These are phyloP conservation scores for Trichoderma guizhouense DNA, from an alignment of 2,329 filamentous ascomycete species.

Conservation along the genomic window DNA sequence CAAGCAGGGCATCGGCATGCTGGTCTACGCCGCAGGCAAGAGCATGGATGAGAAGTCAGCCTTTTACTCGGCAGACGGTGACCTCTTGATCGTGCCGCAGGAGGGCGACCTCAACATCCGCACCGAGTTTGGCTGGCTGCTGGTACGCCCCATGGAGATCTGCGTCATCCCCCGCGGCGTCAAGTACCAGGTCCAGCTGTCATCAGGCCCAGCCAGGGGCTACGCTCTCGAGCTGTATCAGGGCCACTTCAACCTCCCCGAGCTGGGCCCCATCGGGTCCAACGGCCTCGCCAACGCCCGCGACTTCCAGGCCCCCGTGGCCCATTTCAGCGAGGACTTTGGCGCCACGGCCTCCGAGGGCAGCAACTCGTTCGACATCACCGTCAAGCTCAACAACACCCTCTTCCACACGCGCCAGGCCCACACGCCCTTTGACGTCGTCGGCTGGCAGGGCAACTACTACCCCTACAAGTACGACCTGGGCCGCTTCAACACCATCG, in stretches of 20 bases:
- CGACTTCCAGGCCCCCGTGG: slow-evolving; percentile 72
- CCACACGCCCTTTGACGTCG: slow-evolving; percentile 75
- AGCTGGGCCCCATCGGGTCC: slow-evolving; percentile 70
- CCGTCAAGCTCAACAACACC: slow-evolving; percentile 62
- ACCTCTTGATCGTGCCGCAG: slow-evolving; percentile 73
- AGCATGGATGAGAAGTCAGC: slow-evolving; percentile 72
- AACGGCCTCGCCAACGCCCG: slow-evolving; percentile 71
- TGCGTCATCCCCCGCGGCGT: slow-evolving; percentile 72
- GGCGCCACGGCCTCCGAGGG: slow-evolving; percentile 39
- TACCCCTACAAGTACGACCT: slow-evolving; percentile 82
- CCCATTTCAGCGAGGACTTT: slow-evolving; percentile 63
- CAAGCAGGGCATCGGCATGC: slow-evolving; percentile 76
- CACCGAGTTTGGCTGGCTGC: slow-evolving; percentile 71
- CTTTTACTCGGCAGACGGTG: slow-evolving; percentile 82
- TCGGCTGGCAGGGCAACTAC: slow-evolving; percentile 78
- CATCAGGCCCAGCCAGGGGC: slow-evolving; percentile 60
- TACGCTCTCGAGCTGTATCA: slow-evolving; percentile 75
- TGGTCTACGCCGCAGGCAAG: slow-evolving; percentile 74
- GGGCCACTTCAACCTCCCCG: slow-evolving; percentile 67
- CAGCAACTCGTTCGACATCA: slow-evolving; percentile 44
- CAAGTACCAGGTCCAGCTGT: slow-evolving; percentile 68
- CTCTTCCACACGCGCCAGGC: slow-evolving; percentile 63
- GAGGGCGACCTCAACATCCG: slow-evolving; percentile 71
- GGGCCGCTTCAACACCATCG: slow-evolving; percentile 71
- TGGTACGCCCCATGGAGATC: slow-evolving; percentile 77